A percentile compares a stretch with the other conserved stretches of the same genome.
These are phyloP conservation scores for Daldinia bambusicola DNA, from an alignment of 495 filamentous ascomycete genomes.

Conservation along the genomic window DNA sequence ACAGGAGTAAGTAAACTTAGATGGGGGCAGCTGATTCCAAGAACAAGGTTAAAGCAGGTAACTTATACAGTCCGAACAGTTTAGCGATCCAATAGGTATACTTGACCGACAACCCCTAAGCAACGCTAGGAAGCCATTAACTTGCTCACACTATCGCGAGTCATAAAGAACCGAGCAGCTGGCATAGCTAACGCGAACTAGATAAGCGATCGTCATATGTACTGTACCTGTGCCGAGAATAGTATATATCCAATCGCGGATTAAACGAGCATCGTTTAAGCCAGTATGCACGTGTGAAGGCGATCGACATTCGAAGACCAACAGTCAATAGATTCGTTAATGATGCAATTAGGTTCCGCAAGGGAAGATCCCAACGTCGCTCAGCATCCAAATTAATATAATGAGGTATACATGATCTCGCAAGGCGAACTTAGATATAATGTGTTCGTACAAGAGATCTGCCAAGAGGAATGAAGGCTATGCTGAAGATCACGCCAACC, in stretches of 20 bases:
- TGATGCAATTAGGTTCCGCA: neutral
- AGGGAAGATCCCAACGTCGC: neutral
- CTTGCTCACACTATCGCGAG: neutral
- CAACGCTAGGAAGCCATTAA: neutral
- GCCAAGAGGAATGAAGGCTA: neutral
- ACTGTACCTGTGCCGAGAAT: conserved; percentile 2
- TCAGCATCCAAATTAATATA: neutral
- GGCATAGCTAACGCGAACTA: neutral
- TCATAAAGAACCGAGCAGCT: neutral
- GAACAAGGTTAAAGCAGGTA: too few relatives aligned
- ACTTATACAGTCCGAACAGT: neutral
- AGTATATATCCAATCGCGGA: neutral
- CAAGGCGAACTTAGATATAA: too few relatives aligned
- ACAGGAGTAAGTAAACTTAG: too few relatives aligned
- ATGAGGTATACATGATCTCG: neutral
- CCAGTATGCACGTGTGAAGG: neutral
- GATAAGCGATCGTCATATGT: neutral
- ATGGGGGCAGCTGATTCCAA: too few relatives aligned
- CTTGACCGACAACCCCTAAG: too few relatives aligned
- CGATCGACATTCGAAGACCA: neutral
- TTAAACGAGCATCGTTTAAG: neutral
- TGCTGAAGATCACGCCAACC: neutral
- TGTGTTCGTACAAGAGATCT: neutral
- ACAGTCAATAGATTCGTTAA: neutral
- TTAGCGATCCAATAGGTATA: neutral